A percentile compares a stretch with the other conserved stretches of the same genome.
phyloP scores from a whole-genome alignment of 2,329 filamentous ascomycete genomes.

The Helicocarpus griseus region DNA sequence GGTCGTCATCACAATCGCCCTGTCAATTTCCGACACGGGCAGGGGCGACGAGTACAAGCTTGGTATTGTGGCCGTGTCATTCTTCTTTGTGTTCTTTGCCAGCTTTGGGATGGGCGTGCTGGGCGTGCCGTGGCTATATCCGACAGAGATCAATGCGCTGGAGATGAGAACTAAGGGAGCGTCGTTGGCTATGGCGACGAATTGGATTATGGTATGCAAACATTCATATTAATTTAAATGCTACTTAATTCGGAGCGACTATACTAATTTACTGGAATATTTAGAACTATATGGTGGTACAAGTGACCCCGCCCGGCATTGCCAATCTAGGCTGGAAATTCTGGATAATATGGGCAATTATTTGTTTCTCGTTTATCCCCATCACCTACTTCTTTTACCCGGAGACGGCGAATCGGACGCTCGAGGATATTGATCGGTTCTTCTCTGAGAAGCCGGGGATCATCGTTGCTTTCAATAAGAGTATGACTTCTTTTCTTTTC shows the following conservation, averaged over 20 bases:
- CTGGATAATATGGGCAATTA: constrained; percentile 22
- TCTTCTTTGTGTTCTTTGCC: constrained; percentile 35
- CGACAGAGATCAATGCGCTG: constrained; percentile 26
- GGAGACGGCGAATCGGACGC: constrained; percentile 21
- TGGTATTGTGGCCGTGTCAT: constrained; percentile 40
- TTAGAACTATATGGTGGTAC: constrained; percentile 26
- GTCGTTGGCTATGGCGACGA: constrained; percentile 22
- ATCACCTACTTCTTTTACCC: constrained; percentile 24
- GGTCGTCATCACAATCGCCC: constrained; percentile 38
- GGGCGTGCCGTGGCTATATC: constrained; percentile 30
- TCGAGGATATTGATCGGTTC: constrained; percentile 25
- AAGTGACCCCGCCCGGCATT: constrained; percentile 24
- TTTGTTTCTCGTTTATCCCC: constrained; percentile 20
- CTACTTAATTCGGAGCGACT: no score
- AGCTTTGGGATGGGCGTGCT: constrained; percentile 31
- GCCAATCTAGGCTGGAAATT: constrained; percentile 23
- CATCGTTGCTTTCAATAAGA: constrained; percentile 16
- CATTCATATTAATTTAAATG: no score
- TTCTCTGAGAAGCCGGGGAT: constrained; percentile 18
- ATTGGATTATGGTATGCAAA: constrained; percentile 16
- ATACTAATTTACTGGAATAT: no score
- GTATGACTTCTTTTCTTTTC: constrained; percentile 7
- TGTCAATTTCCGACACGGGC: constrained; percentile 32
- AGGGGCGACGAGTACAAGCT: constrained; percentile 33
- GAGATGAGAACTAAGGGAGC: constrained; percentile 26